Conservation (phyloP, 768 basidiomycete species). For the Tubosaeta sp. region DNA sequence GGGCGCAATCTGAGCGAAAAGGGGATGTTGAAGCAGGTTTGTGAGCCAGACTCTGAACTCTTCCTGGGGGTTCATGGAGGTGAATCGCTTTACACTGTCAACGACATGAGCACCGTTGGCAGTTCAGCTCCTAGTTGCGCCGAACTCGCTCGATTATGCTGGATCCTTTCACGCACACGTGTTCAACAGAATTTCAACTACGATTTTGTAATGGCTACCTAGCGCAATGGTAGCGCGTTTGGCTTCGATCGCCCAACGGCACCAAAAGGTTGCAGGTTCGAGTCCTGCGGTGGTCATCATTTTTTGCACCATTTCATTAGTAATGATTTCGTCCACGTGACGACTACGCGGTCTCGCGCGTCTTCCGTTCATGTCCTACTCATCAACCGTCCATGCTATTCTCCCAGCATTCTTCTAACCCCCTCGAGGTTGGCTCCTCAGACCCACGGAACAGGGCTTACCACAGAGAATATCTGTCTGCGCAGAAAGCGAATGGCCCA, state of each 20-base stretch:
- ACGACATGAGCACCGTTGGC: constrained; percentile 26
- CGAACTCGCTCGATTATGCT: constrained; percentile 19
- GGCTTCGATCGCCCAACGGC: constrained; percentile 75
- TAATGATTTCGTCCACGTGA: constrained; percentile 20
- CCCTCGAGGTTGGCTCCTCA: constrained; percentile 63
- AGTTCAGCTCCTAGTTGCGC: constrained; percentile 11
- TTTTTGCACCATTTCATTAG: constrained; percentile 9
- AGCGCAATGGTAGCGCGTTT: constrained; percentile 95
- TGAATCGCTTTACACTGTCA: constrained; percentile 20
- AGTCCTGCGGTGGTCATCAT: constrained; percentile 85
- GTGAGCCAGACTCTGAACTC: constrained; percentile 37
- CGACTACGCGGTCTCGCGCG: constrained; percentile 4
- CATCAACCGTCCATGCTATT: constrained; percentile 32
- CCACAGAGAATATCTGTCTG: constrained; percentile 35
- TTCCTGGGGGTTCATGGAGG: constrained; percentile 44
- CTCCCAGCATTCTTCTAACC: constrained; percentile 73
- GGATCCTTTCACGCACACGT: neutral
- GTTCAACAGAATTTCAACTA: no score
- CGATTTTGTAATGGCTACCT: constrained; percentile 50
- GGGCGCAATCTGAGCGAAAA: constrained; percentile 56
- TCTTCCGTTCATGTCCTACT: constrained; percentile 15
- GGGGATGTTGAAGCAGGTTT: constrained; percentile 34
- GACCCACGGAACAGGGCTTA: constrained; percentile 50
- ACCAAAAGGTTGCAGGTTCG: constrained; percentile 98
- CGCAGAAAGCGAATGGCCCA: constrained; percentile 29